A percentile compares a stretch with the other conserved stretches of the same genome.
Evolutionary conservation across 805 yeast species (phyloP).

Genomic region (Isabelozyma rhagii): DNA sequence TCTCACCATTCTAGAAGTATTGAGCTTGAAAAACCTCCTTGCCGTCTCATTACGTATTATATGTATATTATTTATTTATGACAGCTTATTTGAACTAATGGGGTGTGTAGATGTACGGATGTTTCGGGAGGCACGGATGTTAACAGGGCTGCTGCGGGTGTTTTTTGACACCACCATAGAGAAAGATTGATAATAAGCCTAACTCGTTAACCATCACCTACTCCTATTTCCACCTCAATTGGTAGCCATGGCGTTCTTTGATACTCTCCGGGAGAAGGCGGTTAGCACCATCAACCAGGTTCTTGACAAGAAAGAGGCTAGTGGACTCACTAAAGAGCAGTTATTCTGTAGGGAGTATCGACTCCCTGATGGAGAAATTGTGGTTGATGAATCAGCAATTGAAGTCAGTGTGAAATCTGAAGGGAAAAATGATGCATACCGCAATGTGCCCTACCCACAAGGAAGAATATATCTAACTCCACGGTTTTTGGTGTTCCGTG

Average conservation of each 20-base stretch:
- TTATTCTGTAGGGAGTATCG: conserved; percentile 61
- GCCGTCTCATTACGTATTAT: too few relatives aligned
- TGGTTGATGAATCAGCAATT: conserved; percentile 64
- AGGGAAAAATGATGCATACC: conserved; percentile 15
- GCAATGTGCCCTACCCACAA: conserved; percentile 38
- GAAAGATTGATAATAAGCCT: too few relatives aligned
- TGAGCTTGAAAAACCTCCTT: too few relatives aligned
- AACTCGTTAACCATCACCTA: not conserved
- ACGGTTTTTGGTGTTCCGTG: conserved; percentile 72
- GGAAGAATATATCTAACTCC: conserved; percentile 69
- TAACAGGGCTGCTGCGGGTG: too few relatives aligned
- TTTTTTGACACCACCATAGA: not conserved
- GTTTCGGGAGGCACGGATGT: not conserved
- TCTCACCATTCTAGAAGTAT: too few relatives aligned
- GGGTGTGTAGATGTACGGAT: not conserved
- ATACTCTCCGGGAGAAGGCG: conserved; percentile 45
- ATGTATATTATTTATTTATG: too few relatives aligned
- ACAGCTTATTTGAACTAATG: not conserved
- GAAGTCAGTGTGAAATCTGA: conserved; percentile 43
- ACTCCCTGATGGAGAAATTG: conserved; percentile 67
- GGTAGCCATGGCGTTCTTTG: conserved; percentile 47
- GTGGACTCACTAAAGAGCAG: conserved; percentile 64
- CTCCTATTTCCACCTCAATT: not conserved
- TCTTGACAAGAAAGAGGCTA: conserved; percentile 38
- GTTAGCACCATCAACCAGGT: conserved; percentile 43